Base-by-base conservation (phyloP, 2,329 filamentous ascomycete species). In the Aspergillus latus region DNA sequence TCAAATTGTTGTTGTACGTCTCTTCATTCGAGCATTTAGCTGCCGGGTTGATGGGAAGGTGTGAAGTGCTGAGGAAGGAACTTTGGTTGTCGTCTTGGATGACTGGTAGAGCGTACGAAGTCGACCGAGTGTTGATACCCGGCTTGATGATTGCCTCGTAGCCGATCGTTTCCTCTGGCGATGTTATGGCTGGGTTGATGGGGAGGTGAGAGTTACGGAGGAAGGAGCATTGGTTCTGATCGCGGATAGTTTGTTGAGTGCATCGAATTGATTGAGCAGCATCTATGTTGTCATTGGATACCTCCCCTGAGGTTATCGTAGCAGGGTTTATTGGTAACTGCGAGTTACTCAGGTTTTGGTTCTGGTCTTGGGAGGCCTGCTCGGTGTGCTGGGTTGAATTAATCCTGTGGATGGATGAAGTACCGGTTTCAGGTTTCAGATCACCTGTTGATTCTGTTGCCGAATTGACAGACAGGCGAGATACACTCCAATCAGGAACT, bases 41-140 rank as follows among this genome's bases (percentile, higher is more conserved):
- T 43, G 64, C 64, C 13, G 68, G 68, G 42, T 70, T 70, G 54
- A 70, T 70, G n/a, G 68, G 68, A 29, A 70, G 52, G 52, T 61
- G 58, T 11, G 66, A 69, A 34, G 64, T 58, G 46, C 48, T 59
- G 16, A 66, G 48, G 36, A 59, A 62, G 9, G 9, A 49, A 11
- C 49, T n/a, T 52, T 34, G 10, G 6, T 40, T 15, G 6, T 9
- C 2, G 54, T 55, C 6, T 13, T 40, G 34, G 34, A 30, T 29
- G 21, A 10, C 16, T 28, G 37, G 13, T 34, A 29, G 34, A 40
- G 36, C 7, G 30, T 10, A 7, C 13, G 21, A 16, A 49, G 34
- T 49, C 4, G 15, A 11, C 5, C 11, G 4, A 7, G 30, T 1
- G n/a, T 9, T 49, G 11, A 21, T 8, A 15, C 5, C 11, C 10